Conservation (phyloP, 2,329 filamentous ascomycete species). For the Trichoderma simmonsii region DNA sequence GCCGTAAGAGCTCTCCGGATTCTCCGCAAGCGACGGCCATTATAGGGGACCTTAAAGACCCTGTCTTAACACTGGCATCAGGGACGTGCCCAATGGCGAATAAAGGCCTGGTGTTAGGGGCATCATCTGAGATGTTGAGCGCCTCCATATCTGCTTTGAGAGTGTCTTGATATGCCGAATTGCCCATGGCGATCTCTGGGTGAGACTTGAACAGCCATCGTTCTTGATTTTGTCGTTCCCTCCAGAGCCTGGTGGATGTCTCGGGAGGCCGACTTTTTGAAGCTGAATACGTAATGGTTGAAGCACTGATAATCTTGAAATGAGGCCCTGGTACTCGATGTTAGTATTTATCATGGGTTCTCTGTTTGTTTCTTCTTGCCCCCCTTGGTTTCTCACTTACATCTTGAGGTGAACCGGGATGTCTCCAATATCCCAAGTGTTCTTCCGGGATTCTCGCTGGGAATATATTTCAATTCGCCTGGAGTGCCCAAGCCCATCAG, state of each 20-base stretch:
- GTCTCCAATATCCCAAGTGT: slow-evolving; percentile 32
- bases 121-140: slow-evolving; percentile 29
- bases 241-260: slow-evolving; percentile 28
- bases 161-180: slow-evolving; percentile 30
- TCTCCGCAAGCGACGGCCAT: slow-evolving; percentile 54
- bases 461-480: slow-evolving; percentile 33
- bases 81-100: slow-evolving; percentile 56
- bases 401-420: slow-evolving; percentile 29
- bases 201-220: slow-evolving; percentile 50
- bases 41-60: slow-evolving; percentile 31
- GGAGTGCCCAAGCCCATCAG: slow-evolving; percentile 35
- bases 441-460: slow-evolving; percentile 24
- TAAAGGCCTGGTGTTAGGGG: slow-evolving; percentile 31
- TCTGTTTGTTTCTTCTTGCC: background rate
- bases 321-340: slow-evolving; percentile 27
- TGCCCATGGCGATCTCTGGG: slow-evolving; percentile 48
- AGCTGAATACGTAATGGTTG: slow-evolving; percentile 35
- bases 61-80: slow-evolving; percentile 35
- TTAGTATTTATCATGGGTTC: background rate
- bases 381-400: background rate
- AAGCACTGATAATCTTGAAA: slow-evolving; percentile 33
- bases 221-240: slow-evolving; percentile 37
- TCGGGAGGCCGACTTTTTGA: slow-evolving; percentile 28
- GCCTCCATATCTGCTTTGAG: slow-evolving; percentile 38
- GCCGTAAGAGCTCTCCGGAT: slow-evolving; percentile 55